A percentile compares a stretch with the other conserved stretches of the same genome.
Evolutionary conservation across 2,329 filamentous ascomycete species (phyloP).

Genomic region (Stemphylium beticola): DNA sequence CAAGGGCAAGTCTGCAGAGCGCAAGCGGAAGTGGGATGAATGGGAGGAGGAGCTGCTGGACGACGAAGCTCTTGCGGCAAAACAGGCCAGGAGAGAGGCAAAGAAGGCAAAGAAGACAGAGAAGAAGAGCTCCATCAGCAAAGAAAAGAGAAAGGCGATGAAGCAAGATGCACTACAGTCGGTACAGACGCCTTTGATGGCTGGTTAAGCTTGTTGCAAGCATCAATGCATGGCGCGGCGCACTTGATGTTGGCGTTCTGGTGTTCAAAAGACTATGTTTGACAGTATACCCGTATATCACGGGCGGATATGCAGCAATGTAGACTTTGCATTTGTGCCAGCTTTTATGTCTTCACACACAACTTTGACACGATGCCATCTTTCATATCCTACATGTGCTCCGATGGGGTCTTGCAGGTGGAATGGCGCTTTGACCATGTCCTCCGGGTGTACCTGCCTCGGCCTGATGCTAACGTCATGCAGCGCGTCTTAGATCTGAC

Average conservation of each 20-base stretch:
- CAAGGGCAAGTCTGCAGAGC: constrained; percentile 36
- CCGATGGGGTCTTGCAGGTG: not conserved
- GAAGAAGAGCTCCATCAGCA: constrained; percentile 46
- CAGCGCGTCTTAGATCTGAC: constrained; percentile 16
- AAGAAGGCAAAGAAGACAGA: constrained; percentile 56
- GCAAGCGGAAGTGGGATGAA: constrained; percentile 48
- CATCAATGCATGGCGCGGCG: constrained; percentile 20
- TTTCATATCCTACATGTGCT: not conserved
- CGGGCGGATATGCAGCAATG: not conserved
- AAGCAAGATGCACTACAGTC: constrained; percentile 56
- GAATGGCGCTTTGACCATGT: constrained; percentile 11
- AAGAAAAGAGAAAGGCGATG: constrained; percentile 57
- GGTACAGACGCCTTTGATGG: constrained; percentile 47
- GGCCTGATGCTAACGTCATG: constrained; percentile 27
- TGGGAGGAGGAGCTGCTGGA: constrained; percentile 48
- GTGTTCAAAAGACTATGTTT: constrained; percentile 28
- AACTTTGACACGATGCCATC: not conserved
- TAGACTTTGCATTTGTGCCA: not conserved
- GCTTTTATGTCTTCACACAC: not conserved
- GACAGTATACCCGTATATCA: constrained; percentile 23
- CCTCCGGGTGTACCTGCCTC: constrained; percentile 21
- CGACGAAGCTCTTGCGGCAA: constrained; percentile 42
- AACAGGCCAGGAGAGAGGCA: constrained; percentile 51
- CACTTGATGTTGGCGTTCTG: constrained; percentile 24
- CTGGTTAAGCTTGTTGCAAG: constrained; percentile 6